Evolutionary conservation across 2,329 filamentous ascomycete genomes (phyloP), one percentile per base, ranked within the genome.

Genomic region (Clarireedia homoeocarpa): DNA sequence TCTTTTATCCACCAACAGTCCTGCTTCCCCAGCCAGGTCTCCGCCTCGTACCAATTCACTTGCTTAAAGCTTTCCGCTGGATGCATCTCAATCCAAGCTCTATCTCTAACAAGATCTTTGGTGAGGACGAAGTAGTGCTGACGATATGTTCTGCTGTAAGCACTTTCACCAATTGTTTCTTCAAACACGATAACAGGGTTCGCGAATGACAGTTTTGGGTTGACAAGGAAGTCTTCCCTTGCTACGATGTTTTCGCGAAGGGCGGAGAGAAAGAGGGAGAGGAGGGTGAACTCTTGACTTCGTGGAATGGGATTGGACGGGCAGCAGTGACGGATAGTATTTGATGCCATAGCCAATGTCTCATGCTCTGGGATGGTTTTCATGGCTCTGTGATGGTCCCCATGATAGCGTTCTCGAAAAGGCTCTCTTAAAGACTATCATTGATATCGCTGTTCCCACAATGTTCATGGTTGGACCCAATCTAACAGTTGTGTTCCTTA

Each of bases 51-150:
- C 15, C 10, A 20, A n/a, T 42, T 42, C 15, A 42, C 15, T 5
- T 42, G 39, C 17, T 42, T 17, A 20, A 42, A 42, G n/a, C 39
- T 42, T 20, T 42, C 39, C 17, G 15, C 39, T n/a, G 39, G 39
- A 45, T 46, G 45, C 39, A 36, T 52, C 39, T 52, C 26, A 52
- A 52, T 46, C 17, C 34, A 46, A 12, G 50, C 24, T 15, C 50
- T 52, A n/a, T 52, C 10, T 34, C 45, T 23, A 14, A 23, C 26
- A 5, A 45, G 26, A 6, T 46, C 12, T n/a, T 23, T n/a, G 40
- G 14, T 46, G n/a, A 46, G 26, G 7, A 46, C 2, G 9, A 52
- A 46, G 20, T 36, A 46, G 20, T 15, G n/a, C 2, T 4, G 12
- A 5, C 17, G 12, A 15, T 44, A 46, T 12, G n/a, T 14, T 6